Conservation (phyloP, 2,329 filamentous ascomycete species). For the Aciculosporium take region DNA sequence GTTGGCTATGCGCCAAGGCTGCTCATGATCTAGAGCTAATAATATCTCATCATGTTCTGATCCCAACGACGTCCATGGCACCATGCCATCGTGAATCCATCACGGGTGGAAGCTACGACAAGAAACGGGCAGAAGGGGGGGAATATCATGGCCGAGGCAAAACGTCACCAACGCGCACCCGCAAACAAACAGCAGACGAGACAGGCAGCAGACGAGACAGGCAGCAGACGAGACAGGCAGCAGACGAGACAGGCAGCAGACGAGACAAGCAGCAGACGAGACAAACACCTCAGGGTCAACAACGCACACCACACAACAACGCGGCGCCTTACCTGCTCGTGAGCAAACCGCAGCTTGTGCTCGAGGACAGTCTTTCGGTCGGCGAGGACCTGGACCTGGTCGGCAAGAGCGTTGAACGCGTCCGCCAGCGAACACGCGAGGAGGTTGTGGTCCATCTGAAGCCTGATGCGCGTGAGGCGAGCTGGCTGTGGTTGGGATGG, state of each 20-base stretch:
- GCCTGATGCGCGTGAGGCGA: constrained; percentile 12
- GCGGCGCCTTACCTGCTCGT: constrained; percentile 47
- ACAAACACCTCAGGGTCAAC: too few species aligned
- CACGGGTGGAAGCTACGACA: constrained; percentile 1
- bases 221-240: too few species aligned
- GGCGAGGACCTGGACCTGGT: constrained; percentile 48
- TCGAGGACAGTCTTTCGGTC: constrained; percentile 52
- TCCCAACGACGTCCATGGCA: background rate
- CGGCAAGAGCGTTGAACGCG: constrained; percentile 49
- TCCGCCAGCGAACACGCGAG: constrained; percentile 44
- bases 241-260: too few species aligned
- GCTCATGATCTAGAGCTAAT: constrained; percentile 81
- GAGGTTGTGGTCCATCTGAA: constrained; percentile 25
- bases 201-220: too few species aligned
- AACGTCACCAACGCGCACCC: too few species aligned
- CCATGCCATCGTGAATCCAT: too few species aligned
- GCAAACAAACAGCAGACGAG: too few species aligned
- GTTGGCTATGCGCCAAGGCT: constrained; percentile 30
- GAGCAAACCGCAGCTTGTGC: constrained; percentile 52
- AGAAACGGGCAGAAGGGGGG: too few species aligned
- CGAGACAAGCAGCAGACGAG: background rate
- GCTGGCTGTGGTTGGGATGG: too few species aligned
- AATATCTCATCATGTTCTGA: constrained; percentile 26
- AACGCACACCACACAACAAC: too few species aligned
- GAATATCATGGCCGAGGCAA: too few species aligned